Evolutionary conservation across 306 rosid species (phyloP).

Genomic region (Oxytropis ochrocephala): DNA sequence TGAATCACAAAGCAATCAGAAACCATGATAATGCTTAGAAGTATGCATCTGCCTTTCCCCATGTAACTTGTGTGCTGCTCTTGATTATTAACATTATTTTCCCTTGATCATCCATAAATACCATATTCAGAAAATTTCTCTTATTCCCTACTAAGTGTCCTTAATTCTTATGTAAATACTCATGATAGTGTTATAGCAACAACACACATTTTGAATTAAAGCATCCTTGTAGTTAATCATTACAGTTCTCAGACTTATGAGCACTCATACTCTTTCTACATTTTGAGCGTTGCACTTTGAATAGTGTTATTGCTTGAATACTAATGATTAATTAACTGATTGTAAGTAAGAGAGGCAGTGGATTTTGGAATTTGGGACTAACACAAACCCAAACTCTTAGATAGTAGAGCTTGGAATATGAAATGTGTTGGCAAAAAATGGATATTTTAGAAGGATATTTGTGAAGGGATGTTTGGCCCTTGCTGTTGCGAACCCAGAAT

Average conservation of each 20-base stretch:
- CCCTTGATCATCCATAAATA: not conserved
- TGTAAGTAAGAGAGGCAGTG: too few species aligned
- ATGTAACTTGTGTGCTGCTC: not conserved
- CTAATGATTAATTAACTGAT: too few species aligned
- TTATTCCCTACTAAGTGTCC: not conserved
- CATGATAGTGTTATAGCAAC: not conserved
- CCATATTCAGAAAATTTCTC: constrained; percentile 5
- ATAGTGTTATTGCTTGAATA: too few species aligned
- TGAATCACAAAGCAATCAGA: constrained; percentile 35
- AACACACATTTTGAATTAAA: not conserved
- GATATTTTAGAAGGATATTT: too few species aligned
- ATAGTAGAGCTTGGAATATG: too few species aligned
- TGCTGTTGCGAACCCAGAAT: too few species aligned
- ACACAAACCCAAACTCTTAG: too few species aligned
- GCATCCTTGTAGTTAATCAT: not conserved
- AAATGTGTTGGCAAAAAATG: too few species aligned
- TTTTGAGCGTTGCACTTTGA: too few species aligned
- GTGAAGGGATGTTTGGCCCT: too few species aligned
- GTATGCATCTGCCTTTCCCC: constrained; percentile 11
- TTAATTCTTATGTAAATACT: not conserved
- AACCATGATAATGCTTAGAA: constrained; percentile 27
- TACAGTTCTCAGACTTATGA: not conserved
- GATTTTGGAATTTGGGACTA: too few species aligned
- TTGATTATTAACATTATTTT: constrained; percentile 18
- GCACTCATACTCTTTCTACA: not conserved